A percentile compares a stretch with the other conserved stretches of the same genome.
Evolutionary conservation across 1,284 basidiomycete genomes (phyloP).

Genomic region (Kalmanozyma brasiliensis): DNA sequence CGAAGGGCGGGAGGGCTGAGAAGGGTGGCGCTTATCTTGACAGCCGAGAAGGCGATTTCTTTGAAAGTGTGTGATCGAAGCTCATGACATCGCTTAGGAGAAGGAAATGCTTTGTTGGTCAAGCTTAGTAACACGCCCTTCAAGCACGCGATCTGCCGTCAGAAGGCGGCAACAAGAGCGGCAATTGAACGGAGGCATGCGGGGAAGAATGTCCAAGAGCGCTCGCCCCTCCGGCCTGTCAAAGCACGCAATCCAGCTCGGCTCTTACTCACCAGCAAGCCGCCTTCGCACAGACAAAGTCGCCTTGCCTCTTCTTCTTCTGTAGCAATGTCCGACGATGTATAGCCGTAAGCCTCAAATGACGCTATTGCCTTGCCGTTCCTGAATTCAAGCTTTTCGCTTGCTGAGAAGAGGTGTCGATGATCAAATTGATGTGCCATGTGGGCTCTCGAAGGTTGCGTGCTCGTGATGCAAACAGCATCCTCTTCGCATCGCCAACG

Average conservation of each 20-base stretch:
- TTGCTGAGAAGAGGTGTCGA: too few relatives aligned
- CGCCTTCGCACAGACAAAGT: neutral
- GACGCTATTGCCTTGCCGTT: too few relatives aligned
- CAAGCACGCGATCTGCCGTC: constrained; percentile 43
- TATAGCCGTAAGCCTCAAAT: too few relatives aligned
- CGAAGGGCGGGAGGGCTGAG: too few relatives aligned
- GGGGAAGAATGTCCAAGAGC: constrained; percentile 30
- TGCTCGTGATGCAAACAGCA: neutral
- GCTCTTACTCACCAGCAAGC: constrained; percentile 10
- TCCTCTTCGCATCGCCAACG: too few relatives aligned
- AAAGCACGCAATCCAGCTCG: constrained; percentile 30
- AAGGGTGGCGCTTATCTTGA: too few relatives aligned
- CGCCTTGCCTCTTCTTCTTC: neutral
- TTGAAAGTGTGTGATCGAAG: neutral
- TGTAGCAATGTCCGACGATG: too few relatives aligned
- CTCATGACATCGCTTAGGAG: neutral
- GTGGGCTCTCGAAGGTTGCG: constrained; percentile 3
- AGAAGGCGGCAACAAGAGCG: neutral
- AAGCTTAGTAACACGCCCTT: constrained; percentile 14
- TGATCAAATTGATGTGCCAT: neutral
- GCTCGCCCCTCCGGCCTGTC: neutral
- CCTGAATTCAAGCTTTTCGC: too few relatives aligned
- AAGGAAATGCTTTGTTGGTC: neutral
- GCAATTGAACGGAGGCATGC: neutral
- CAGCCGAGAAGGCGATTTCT: too few relatives aligned